Base-by-base conservation (phyloP, 2,329 filamentous ascomycete genomes). In the Ophiocordyceps camponoti-rufipedis region DNA sequence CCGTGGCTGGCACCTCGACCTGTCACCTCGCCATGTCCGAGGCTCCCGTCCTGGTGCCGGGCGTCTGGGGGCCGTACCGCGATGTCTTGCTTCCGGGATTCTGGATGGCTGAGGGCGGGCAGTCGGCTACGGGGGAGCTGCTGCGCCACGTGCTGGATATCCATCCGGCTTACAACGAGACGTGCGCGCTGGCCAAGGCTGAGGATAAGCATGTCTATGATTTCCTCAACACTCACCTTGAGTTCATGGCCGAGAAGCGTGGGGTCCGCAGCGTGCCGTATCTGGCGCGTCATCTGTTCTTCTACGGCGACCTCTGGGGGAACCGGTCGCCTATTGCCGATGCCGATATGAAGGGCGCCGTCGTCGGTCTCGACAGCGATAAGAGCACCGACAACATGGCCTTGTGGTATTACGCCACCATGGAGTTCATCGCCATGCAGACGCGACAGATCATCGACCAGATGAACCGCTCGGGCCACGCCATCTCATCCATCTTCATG, bases 361-460 rank as follows among this genome's bases (percentile, higher is more conserved):
- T 94, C 51, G 80, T 95, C 50, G 91, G 91, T 16, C 69, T 98
- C 48, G 85, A 80, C 57, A 85, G 78, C 53, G 89, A 96, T 66
- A 88, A 85, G 62, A 84, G 78, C 54, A 74, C 91, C 43, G 85
- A 94, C 57, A 82, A 85, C 45, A 76, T 98, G 44, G 88, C 89
- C 1, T 68, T 95, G 19, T 81, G 88, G 66, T 98, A 98, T 68
- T 96, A 95, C 58, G 85, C 78, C 23, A 93, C 89, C 4, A 86
- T 98, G 77, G 91, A 98, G 66, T 96, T 96, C 64, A 96, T 98
- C 55, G 88, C 91, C 29, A 75, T 96, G 62, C 91, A 98, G 64
- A 98, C 91, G 0, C 80, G 85, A 48, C 91, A 98, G 63, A 98
- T 98, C 55, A 75, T 98, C 51, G 82, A 93, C 56, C 75, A 82